phyloP scores from a whole-genome alignment of 148 eudicot genomes.

The Gaultheria prostrata region DNA sequence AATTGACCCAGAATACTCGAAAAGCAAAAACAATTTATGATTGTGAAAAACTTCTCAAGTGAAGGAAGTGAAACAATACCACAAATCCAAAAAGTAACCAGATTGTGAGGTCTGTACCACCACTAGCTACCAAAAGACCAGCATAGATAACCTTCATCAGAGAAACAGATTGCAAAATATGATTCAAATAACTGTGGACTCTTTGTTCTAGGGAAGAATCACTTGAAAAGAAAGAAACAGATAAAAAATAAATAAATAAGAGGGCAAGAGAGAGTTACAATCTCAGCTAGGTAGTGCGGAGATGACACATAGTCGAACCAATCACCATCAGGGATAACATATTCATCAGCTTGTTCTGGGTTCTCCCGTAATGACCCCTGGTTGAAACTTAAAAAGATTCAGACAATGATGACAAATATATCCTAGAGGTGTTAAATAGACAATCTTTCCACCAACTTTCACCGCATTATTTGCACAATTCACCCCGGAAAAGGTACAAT shows the following conservation, averaged over 20 bases:
- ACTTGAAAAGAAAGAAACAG: neutral
- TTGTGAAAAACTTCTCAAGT: neutral
- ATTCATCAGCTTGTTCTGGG: slow-evolving; percentile 44
- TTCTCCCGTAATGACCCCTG: slow-evolving; percentile 75
- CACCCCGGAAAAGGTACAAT: neutral
- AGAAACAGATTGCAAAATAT: neutral
- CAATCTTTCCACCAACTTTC: neutral
- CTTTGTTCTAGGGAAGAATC: neutral
- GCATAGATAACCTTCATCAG: slow-evolving; percentile 74
- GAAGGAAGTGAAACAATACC: slow-evolving; percentile 41
- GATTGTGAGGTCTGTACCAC: slow-evolving; percentile 63
- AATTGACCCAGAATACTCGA: neutral
- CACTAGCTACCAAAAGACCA: slow-evolving; percentile 80
- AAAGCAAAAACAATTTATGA: neutral
- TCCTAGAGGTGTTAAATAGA: neutral
- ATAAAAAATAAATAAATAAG: neutral
- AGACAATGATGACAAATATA: neutral
- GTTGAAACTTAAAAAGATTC: slow-evolving; percentile 6
- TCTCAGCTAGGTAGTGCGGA: slow-evolving; percentile 91
- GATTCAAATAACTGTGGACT: neutral
- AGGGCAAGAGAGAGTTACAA: slow-evolving; percentile 40
- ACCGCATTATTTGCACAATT: neutral
- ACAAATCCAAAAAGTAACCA: slow-evolving; percentile 86
- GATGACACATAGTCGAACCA: slow-evolving; percentile 87
- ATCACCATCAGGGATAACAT: slow-evolving; percentile 76